phyloP scores from a whole-genome alignment of 208 protist species.

The Porcisia hertigi region DNA sequence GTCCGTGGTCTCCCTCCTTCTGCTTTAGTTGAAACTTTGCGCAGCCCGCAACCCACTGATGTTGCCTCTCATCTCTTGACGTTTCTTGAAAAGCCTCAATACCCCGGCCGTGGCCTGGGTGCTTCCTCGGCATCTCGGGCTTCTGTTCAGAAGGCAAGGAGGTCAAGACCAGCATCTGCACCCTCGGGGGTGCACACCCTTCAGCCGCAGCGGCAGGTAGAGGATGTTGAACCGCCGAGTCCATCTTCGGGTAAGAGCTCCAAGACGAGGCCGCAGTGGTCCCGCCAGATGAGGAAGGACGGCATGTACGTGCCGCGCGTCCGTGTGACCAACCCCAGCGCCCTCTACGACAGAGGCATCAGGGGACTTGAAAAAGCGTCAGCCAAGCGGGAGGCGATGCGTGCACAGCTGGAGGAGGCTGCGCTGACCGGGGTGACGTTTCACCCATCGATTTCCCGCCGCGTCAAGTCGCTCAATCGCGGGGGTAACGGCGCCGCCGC shows the following conservation, averaged over 20 bases:
- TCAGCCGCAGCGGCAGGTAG: background rate
- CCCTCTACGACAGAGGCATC: constrained; percentile 39
- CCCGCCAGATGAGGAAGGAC: constrained; percentile 12
- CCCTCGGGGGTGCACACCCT: background rate
- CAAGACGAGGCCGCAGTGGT: constrained; percentile 15
- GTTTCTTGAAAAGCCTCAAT: background rate
- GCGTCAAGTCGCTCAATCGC: constrained; percentile 15
- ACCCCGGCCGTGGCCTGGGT: background rate
- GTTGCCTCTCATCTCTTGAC: background rate
- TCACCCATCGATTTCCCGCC: constrained; percentile 45
- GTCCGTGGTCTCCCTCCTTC: background rate
- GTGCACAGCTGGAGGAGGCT: constrained; percentile 25
- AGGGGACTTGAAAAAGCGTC: constrained; percentile 9
- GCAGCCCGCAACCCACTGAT: background rate
- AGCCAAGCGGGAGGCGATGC: constrained; percentile 32
- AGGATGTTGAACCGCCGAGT: background rate
- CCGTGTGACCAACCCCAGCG: constrained; percentile 11
- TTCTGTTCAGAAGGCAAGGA: background rate
- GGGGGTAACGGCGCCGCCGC: background rate
- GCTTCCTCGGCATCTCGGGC: background rate
- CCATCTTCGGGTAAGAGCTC: constrained; percentile 9
- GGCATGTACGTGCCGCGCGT: constrained; percentile 3
- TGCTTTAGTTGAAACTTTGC: background rate
- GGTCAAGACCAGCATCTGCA: background rate
- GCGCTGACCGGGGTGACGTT: constrained; percentile 46